Conservation (phyloP, 768 basidiomycete genomes). For the Cystofilobasidium bisporidii region DNA sequence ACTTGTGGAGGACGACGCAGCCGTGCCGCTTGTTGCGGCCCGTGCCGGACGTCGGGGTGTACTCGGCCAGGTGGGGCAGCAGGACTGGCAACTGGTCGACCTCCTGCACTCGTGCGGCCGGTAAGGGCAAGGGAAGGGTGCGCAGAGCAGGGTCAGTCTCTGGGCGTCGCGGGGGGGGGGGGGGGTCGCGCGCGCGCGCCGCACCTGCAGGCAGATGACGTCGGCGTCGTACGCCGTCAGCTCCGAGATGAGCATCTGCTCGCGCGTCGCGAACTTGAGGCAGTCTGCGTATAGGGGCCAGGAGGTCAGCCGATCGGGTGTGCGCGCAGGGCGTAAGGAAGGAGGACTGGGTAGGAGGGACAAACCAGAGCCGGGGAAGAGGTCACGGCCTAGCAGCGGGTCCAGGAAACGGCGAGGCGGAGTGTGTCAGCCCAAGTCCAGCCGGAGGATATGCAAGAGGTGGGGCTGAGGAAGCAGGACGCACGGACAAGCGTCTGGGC, state of each 20-base stretch:
- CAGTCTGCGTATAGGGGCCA: slow-evolving; percentile 46
- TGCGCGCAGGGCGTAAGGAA: not conserved
- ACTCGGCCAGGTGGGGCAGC: slow-evolving; percentile 56
- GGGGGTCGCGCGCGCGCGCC: not conserved
- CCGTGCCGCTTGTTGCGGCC: slow-evolving; percentile 76
- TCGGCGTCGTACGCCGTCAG: slow-evolving; percentile 66
- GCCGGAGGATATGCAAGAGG: too few species aligned
- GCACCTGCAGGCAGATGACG: slow-evolving; percentile 76
- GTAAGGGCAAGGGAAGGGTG: too few species aligned
- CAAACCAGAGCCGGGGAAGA: slow-evolving; percentile 52
- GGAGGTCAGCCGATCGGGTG: not conserved
- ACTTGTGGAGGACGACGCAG: slow-evolving; percentile 66
- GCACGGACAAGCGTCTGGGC: slow-evolving; percentile 28
- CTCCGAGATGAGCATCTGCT: slow-evolving; percentile 66
- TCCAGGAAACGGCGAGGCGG: too few species aligned
- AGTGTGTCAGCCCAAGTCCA: too few species aligned
- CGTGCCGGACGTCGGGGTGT: slow-evolving; percentile 55
- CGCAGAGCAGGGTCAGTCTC: too few species aligned
- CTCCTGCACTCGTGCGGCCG: slow-evolving; percentile 64
- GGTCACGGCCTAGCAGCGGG: slow-evolving; percentile 59
- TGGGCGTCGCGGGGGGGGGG: not conserved
- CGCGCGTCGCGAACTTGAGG: slow-evolving; percentile 62
- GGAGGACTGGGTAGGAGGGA: not conserved
- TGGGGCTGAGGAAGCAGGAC: not conserved
- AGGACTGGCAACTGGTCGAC: slow-evolving; percentile 72